phyloP scores from a whole-genome alignment of 163 green algal genomes.

The Chlorella variabilis region DNA sequence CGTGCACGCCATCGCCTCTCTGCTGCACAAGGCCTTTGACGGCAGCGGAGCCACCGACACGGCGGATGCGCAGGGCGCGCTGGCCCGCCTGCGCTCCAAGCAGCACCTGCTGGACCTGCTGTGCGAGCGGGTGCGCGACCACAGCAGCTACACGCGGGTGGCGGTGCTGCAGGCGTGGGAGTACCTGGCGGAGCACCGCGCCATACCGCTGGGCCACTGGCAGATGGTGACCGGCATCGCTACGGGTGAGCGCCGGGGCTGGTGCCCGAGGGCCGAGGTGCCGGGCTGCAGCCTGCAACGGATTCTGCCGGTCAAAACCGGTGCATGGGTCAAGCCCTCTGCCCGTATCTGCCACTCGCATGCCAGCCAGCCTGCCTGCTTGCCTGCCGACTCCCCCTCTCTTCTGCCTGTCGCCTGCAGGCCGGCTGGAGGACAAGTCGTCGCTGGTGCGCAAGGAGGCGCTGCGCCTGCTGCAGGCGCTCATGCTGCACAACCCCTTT shows the following conservation, averaged over 20 bases:
- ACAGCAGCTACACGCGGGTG: constrained; percentile 71
- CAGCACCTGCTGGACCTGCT: constrained; percentile 81
- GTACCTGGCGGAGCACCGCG: constrained; percentile 64
- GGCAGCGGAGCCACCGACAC: constrained; percentile 11
- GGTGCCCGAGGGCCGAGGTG: no score
- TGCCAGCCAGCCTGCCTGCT: no score
- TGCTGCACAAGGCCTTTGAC: constrained; percentile 56
- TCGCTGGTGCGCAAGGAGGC: constrained; percentile 76
- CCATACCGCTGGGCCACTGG: constrained; percentile 82
- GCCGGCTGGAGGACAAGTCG: constrained; percentile 72
- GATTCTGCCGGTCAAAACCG: no score
- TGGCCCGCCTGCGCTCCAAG: constrained; percentile 68
- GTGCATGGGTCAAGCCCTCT: no score
- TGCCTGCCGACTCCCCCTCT: background rate
- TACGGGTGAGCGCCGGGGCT: constrained; percentile 23
- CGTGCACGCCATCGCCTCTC: constrained; percentile 60
- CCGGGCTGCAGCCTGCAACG: no score
- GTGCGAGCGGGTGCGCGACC: constrained; percentile 70
- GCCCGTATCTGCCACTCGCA: no score
- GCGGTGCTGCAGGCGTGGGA: constrained; percentile 77
- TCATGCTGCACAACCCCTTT: constrained; percentile 86
- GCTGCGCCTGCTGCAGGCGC: constrained; percentile 68
- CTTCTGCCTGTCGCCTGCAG: constrained; percentile 23
- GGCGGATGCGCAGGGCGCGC: constrained; percentile 21
- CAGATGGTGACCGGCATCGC: constrained; percentile 70